These are phyloP conservation scores for Fusarium avenaceum DNA, from an alignment of 2,329 filamentous ascomycete genomes.

Conservation along the genomic window DNA sequence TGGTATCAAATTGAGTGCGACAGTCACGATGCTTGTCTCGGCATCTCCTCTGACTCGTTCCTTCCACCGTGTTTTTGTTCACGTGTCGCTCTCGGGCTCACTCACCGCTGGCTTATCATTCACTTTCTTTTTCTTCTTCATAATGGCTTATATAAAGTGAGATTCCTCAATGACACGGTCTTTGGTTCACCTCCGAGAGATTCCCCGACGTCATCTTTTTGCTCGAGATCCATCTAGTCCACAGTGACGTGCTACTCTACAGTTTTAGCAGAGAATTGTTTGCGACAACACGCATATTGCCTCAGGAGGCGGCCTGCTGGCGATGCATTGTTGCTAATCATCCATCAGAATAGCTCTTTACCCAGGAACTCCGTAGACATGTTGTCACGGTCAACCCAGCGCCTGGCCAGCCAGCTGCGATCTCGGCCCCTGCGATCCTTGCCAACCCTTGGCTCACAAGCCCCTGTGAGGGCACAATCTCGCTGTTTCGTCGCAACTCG, in stretches of 20 bases:
- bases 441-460: conserved; percentile 16
- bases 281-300: conserved; percentile 7
- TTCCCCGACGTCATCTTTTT: conserved; percentile 37
- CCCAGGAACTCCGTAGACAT: conserved; percentile 19
- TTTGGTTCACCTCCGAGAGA: conserved; percentile 24
- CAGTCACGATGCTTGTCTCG: conserved; percentile 43
- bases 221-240: conserved; percentile 16
- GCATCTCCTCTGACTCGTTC: conserved; percentile 26
- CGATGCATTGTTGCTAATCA: conserved; percentile 23
- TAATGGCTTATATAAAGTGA: conserved; percentile 24
- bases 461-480: conserved; percentile 24
- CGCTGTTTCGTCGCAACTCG: conserved; percentile 25
- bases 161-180: conserved; percentile 18
- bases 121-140: neutral
- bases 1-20: conserved; percentile 10
- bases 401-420: conserved; percentile 28
- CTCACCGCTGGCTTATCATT: conserved; percentile 32
- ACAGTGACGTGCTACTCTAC: conserved; percentile 24
- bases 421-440: conserved; percentile 23
- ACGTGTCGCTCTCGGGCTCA: conserved; percentile 31
- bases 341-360: neutral
- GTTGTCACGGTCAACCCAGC: conserved; percentile 34
- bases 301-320: conserved; percentile 8
- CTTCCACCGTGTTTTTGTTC: conserved; percentile 14
- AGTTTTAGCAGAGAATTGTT: conserved; percentile 9